Conservation (phyloP, 164 flowering plant genomes). For the Pachysandra terminalis region DNA sequence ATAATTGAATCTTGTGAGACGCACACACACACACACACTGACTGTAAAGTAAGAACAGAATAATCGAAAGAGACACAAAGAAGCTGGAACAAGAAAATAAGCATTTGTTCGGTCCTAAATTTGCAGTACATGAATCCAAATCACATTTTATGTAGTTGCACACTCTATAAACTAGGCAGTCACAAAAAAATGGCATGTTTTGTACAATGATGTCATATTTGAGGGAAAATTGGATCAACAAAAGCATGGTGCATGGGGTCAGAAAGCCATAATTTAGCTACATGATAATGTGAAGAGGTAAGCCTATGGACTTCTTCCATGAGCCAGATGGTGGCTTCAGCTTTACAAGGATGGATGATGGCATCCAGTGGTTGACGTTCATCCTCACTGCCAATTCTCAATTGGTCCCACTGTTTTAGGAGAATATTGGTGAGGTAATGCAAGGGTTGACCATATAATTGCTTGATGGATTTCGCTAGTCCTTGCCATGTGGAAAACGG, state of each 20-base stretch:
- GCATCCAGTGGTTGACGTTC: conserved; percentile 54
- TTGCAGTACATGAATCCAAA: background rate
- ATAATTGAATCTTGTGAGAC: too few species aligned
- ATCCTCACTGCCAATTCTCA: conserved; percentile 48
- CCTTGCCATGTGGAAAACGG: conserved; percentile 75
- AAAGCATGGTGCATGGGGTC: conserved; percentile 60
- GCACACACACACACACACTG: too few species aligned
- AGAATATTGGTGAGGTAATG: conserved; percentile 81
- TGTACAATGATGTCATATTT: conserved; percentile 10
- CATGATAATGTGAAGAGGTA: conserved; percentile 53
- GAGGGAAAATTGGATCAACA: conserved; percentile 62
- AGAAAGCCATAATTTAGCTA: conserved; percentile 58
- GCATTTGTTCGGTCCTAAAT: background rate
- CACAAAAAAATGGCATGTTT: background rate
- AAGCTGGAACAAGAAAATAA: background rate
- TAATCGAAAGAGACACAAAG: background rate
- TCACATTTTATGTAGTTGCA: background rate
- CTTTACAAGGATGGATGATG: conserved; percentile 71
- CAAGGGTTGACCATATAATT: conserved; percentile 75
- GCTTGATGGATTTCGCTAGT: conserved; percentile 65
- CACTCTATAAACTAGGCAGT: background rate
- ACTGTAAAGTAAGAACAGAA: too few species aligned
- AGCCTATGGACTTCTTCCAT: conserved; percentile 75
- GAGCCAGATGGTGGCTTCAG: conserved; percentile 84
- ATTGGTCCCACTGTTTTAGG: conserved; percentile 67